These are phyloP conservation scores for Nakazawaea sp. DNA, from an alignment of 805 yeast genomes.

Conservation along the genomic window DNA sequence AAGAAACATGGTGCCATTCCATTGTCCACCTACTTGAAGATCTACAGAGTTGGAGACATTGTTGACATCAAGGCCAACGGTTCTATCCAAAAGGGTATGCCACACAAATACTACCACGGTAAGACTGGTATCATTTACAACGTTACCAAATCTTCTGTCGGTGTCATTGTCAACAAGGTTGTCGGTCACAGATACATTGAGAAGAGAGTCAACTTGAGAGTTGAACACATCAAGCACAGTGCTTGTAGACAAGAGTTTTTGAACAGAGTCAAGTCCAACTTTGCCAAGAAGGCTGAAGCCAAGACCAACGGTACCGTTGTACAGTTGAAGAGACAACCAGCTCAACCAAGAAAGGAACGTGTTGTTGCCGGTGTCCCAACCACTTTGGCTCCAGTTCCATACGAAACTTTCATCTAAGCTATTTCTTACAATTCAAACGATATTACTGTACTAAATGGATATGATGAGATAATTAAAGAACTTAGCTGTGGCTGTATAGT, in stretches of 20 bases:
- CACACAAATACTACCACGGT: conserved; percentile 99
- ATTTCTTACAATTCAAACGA: too few relatives aligned
- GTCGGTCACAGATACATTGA: conserved; percentile 99
- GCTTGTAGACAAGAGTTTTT: conserved; percentile 99
- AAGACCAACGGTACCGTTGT: conserved; percentile 89
- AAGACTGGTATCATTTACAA: conserved; percentile 99
- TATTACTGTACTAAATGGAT: conserved; percentile 10
- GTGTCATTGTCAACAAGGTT: conserved; percentile 96
- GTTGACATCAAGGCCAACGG: conserved; percentile 99
- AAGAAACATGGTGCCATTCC: conserved; percentile 93
- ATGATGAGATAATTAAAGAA: conserved; percentile 3
- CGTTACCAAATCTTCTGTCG: conserved; percentile 97
- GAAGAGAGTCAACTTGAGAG: conserved; percentile 97
- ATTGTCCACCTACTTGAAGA: conserved; percentile 94
- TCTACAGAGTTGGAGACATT: conserved; percentile 98
- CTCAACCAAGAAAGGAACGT: conserved; percentile 91
- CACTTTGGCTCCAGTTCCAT: conserved; percentile 98
- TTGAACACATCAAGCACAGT: conserved; percentile 99
- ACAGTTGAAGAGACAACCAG: conserved; percentile 97
- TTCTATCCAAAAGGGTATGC: conserved; percentile 99
- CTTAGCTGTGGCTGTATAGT: not conserved
- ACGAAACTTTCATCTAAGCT: conserved; percentile 96
- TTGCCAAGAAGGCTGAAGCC: conserved; percentile 89
- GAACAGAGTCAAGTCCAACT: conserved; percentile 97
- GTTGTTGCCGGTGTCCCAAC: conserved; percentile 86